Evolutionary conservation across 108 stramenopile genomes (phyloP).

Genomic region (Schizochytrium sp.): DNA sequence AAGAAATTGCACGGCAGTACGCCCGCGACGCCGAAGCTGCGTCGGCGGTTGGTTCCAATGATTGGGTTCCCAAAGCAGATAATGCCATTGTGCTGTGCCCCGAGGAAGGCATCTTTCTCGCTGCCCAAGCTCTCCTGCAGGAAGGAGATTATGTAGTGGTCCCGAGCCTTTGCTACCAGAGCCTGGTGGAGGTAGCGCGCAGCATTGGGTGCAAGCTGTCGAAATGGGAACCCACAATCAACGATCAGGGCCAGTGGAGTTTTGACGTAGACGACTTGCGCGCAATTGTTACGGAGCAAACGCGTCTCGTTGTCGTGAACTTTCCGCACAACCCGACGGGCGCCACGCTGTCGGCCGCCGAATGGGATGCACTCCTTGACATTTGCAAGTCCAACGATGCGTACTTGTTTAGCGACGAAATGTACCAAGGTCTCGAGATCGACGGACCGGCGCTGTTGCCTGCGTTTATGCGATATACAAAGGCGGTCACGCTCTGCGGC

Average conservation of each 20-base stretch:
- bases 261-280: conserved; percentile 2
- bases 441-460: neutral
- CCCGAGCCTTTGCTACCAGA: conserved; percentile 25
- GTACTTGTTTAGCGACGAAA: conserved; percentile 32
- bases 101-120: conserved; percentile 23
- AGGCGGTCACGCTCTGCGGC: conserved; percentile 19
- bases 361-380: neutral
- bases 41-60: neutral
- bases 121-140: conserved; percentile 7
- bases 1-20: neutral
- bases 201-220: neutral
- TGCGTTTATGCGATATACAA: neutral
- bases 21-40: neutral
- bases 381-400: neutral
- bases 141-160: conserved; percentile 10
- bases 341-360: neutral
- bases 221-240: neutral
- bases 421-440: conserved; percentile 29
- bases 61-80: neutral
- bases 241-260: neutral
- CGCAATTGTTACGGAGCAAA: neutral
- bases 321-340: conserved; percentile 41
- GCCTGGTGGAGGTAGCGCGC: neutral
- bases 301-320: conserved; percentile 24
- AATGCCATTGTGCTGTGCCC: neutral